phyloP scores from a whole-genome alignment of 2,329 filamentous ascomycete genomes.

The Penicillium rolfsii region DNA sequence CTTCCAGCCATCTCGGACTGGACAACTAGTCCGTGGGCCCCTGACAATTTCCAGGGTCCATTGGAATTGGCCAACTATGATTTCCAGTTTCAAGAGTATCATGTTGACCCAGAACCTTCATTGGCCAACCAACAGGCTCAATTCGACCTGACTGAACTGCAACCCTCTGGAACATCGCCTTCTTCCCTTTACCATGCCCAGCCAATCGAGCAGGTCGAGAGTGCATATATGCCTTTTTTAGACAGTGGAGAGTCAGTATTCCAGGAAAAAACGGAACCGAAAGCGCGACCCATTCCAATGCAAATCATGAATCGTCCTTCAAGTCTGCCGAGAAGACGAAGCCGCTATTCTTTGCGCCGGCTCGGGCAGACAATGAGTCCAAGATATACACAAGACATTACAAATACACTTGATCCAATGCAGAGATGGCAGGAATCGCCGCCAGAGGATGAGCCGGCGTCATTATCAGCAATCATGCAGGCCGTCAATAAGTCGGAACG shows the following conservation, averaged over 20 bases:
- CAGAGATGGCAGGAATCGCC: conserved; percentile 24
- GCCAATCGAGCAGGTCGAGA: not conserved
- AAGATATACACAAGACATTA: conserved; percentile 7
- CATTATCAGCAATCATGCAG: conserved; percentile 19
- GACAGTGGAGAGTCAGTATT: not conserved
- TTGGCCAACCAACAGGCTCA: not conserved
- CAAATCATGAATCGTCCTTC: not conserved
- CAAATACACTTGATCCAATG: conserved; percentile 15
- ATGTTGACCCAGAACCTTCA: not conserved
- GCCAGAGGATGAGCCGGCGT: conserved; percentile 20
- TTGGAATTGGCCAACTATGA: not conserved
- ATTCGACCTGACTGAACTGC: not conserved
- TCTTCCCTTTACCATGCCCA: not conserved
- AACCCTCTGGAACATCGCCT: not conserved
- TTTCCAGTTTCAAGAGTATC: not conserved
- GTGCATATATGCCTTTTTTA: not conserved
- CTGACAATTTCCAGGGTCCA: not conserved
- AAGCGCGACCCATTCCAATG: not conserved
- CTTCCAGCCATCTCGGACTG: not conserved
- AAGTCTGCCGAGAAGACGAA: conserved; percentile 23
- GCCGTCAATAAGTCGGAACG: conserved; percentile 11
- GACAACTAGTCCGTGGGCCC: not conserved
- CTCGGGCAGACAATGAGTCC: not conserved
- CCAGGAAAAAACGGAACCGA: too few relatives aligned
- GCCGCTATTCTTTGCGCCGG: conserved; percentile 15